Conservation (phyloP, 768 basidiomycete genomes). For the Mycena leptocephala region DNA sequence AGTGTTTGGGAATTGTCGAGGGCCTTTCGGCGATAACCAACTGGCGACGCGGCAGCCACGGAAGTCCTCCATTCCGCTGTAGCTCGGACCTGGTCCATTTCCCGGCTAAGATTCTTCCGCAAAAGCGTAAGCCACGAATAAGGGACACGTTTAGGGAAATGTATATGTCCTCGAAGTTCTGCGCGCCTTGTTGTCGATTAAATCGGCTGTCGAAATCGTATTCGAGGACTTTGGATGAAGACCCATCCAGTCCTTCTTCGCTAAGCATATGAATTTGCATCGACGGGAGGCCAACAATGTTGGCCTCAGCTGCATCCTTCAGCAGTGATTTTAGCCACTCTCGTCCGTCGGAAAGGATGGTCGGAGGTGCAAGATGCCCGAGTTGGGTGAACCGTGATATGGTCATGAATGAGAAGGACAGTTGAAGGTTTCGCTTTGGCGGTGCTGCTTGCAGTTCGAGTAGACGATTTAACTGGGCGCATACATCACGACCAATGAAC, state of each 20-base stretch:
- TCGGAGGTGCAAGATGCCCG: constrained; percentile 62
- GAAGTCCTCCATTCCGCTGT: constrained; percentile 69
- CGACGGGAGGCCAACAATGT: constrained; percentile 85
- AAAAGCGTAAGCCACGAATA: constrained; percentile 88
- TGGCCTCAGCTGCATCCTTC: constrained; percentile 77
- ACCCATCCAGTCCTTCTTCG: constrained; percentile 67
- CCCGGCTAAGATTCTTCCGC: constrained; percentile 81
- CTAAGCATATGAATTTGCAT: constrained; percentile 89
- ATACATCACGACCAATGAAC: constrained; percentile 78
- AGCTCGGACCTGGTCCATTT: constrained; percentile 83
- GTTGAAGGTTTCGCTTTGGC: constrained; percentile 74
- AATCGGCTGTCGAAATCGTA: constrained; percentile 87
- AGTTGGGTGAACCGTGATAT: constrained; percentile 83
- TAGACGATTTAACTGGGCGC: constrained; percentile 79
- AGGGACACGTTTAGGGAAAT: constrained; percentile 89
- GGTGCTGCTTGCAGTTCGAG: constrained; percentile 66
- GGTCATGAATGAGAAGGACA: constrained; percentile 84
- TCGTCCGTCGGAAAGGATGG: constrained; percentile 55
- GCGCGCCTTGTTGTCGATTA: constrained; percentile 65
- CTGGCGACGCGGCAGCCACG: constrained; percentile 47
- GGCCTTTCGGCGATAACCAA: constrained; percentile 54
- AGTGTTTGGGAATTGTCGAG: constrained; percentile 51
- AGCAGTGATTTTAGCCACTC: constrained; percentile 77
- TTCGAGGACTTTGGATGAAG: constrained; percentile 56
- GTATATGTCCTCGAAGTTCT: constrained; percentile 83